Evolutionary conservation across 345 rosid species (phyloP), one percentile per base, ranked within the genome.

Genomic region (Lepidium sativum): DNA sequence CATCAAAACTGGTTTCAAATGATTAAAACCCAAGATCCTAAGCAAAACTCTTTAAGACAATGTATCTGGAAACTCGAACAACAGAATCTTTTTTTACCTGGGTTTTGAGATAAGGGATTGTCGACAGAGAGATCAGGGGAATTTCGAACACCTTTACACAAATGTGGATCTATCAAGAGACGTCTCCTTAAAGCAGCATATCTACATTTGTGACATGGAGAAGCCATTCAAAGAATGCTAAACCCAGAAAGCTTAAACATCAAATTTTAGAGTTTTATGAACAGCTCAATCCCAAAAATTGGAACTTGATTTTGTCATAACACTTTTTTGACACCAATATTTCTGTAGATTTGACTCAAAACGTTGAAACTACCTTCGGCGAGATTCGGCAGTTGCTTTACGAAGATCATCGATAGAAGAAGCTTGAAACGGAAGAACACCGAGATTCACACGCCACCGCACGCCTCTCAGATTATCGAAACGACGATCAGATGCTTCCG

Each of bases 91-190:
- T 6, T 59, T 7, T 58, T 69, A 92, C 98, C 98, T 64, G 98
- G 98, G 76, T 89, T 92, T 80, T 86, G 98, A 5, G 98, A 92
- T 20, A 92, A 77, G 20, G 98, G 98, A 69, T 92, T 92, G 72
- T 92, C 98, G 27, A 92, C 71, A 15, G 80, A 81, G 67, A 81
- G 94, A 79, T 87, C 71, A 67, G 87, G 87, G 2, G 89, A 78
- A 64, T 64, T 81, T 55, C 77, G 77, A 70, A 81, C 81, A 64
- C 77, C 86, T 75, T 85, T 92, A 8, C 77, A 70, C 40, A 82
- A 53, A 65, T 89, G 89, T 15, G 85, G 98, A 83, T 89, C 94
- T 47, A 89, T 78, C 20, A 92, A 81, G 35, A 89, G 89, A 1
- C 79, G 82, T 73, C 96, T 86, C 67, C 97, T 79, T 70, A 89